Base-by-base conservation (phyloP, 2,329 filamentous ascomycete species). In the Ophiocordyceps camponoti-rufipedis region DNA sequence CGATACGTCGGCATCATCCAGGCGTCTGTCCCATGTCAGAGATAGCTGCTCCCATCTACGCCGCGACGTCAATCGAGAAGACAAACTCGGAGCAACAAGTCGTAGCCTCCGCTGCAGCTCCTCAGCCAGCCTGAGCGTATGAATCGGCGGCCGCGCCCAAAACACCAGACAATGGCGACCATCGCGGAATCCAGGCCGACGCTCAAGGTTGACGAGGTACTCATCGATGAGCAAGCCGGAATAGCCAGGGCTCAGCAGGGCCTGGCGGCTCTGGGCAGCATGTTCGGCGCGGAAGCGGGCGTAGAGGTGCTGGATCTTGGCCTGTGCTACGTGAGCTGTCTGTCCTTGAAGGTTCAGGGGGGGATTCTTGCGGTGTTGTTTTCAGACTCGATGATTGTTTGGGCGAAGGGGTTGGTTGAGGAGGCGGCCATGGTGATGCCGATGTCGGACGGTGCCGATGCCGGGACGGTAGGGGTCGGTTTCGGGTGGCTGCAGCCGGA, bases 1-100 rank as follows among this genome's bases (percentile, higher is more conserved):
- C 74, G 74, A 45, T 81, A 68, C 10, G 70, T 62, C 0, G 88
- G 86, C 82, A 94, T 93, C 41, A 89, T 69, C 89, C 89, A 96
- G 28, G 94, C 64, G 51, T 71, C 85, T 88, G 51, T 14, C 5
- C 7, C 13, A 14, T 38, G n/a, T 18, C 38, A 40, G 5, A 19
- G 10, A 9, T 5, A 23, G 3, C 23, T 23, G 5, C 23, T 23
- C 23, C 23, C 23, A 3, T 3, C 23, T 5, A 23, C 3, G 23
- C 23, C 3, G 23, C 23, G 23, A 23, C 23, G 23, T 23, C 23
- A 5, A 23, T 8, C 4, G 5, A 12, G n/a, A 11, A 14, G 14
- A 1, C 10, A 40, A 19, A 67, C 80, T 74, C 33, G 85, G 83
- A 13, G 80, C 80, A 18, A 75, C 71, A 18, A 69, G 63, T 47